A percentile compares a stretch with the other conserved stretches of the same genome.
Evolutionary conservation across 2,329 filamentous ascomycete species (phyloP).

Genomic region (Cytospora leucostoma): DNA sequence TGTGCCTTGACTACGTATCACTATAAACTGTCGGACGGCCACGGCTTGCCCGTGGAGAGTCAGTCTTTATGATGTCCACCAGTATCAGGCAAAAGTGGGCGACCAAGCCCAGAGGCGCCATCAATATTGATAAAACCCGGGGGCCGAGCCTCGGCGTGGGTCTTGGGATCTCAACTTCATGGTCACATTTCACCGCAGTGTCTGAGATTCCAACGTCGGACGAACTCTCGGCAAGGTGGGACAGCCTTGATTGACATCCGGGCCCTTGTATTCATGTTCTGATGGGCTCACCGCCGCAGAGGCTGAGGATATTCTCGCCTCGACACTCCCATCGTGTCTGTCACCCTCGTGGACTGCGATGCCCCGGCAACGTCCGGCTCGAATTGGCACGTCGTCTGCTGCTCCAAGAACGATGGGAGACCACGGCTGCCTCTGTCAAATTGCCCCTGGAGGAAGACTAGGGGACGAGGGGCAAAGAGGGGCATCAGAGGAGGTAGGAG

Average conservation of each 20-base stretch:
- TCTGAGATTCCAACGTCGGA: slow-evolving; percentile 25
- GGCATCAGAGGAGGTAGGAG: neutral
- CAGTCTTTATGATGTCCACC: neutral
- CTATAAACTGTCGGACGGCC: slow-evolving; percentile 1
- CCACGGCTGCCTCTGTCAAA: neutral
- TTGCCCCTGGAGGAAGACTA: neutral
- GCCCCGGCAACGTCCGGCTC: too few relatives aligned
- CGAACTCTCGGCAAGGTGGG: slow-evolving; percentile 2
- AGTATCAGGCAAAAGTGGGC: neutral
- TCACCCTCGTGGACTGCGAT: neutral
- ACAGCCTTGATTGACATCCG: neutral
- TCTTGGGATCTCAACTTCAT: slow-evolving; percentile 13
- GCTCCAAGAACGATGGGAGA: neutral
- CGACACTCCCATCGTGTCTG: neutral
- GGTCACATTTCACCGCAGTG: slow-evolving; percentile 19
- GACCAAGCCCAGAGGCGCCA: neutral
- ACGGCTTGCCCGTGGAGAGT: neutral
- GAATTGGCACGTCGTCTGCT: too few relatives aligned
- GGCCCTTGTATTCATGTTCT: neutral
- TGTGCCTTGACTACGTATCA: neutral
- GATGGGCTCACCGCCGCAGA: slow-evolving; percentile 8
- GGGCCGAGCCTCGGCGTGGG: neutral
- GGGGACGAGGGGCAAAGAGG: neutral
- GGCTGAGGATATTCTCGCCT: neutral
- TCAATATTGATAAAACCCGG: neutral